Evolutionary conservation across 345 rosid genomes (phyloP).

Genomic region (Euclidium syriacum): DNA sequence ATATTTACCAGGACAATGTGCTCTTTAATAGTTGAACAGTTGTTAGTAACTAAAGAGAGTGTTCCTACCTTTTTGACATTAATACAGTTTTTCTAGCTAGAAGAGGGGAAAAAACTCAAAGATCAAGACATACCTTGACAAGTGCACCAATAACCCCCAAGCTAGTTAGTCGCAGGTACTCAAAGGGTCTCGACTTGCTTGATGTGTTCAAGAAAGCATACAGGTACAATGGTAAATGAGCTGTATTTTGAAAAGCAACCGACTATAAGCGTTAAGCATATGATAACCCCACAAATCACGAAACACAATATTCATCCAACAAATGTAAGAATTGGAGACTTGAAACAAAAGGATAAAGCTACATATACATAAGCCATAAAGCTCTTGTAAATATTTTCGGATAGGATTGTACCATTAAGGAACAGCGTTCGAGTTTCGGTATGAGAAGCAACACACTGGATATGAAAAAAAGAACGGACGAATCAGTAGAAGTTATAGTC

Average conservation of each 20-base stretch:
- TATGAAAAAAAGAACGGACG: not conserved
- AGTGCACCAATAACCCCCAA: conserved; percentile 60
- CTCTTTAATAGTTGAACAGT: not conserved
- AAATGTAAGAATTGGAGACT: not conserved
- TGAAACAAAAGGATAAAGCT: not conserved
- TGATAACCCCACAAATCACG: not conserved
- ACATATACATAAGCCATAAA: not conserved
- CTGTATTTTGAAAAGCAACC: conserved; percentile 34
- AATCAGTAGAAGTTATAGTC: not conserved
- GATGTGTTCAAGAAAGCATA: conserved; percentile 40
- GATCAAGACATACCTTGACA: conserved; percentile 41
- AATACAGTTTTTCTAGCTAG: not conserved
- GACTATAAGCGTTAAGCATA: not conserved
- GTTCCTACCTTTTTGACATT: not conserved
- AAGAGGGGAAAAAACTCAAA: not conserved
- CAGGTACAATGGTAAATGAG: conserved; percentile 41
- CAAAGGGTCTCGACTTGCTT: conserved; percentile 35
- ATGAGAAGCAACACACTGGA: conserved; percentile 59
- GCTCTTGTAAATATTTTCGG: not conserved
- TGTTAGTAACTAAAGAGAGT: not conserved
- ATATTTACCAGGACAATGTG: conserved; percentile 3
- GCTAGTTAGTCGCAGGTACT: conserved; percentile 48
- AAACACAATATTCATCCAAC: too few relatives aligned
- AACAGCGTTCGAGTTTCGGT: conserved; percentile 38
- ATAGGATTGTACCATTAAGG: conserved; percentile 39